Conservation (phyloP, 2,329 filamentous ascomycete genomes). For the Harringtonia lauricola region DNA sequence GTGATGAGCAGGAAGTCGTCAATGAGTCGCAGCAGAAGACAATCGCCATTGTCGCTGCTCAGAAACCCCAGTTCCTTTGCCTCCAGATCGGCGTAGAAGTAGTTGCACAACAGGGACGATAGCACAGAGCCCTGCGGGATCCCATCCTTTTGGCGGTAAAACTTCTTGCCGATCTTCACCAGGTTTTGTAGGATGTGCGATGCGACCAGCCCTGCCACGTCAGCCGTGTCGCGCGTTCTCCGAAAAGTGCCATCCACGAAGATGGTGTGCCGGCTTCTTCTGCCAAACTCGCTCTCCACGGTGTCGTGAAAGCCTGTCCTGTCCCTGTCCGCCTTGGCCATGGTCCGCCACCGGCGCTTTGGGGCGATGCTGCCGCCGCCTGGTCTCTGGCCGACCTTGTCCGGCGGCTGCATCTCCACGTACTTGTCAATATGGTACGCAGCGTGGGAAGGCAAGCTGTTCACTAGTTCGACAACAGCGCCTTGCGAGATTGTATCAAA, state of each 20-base stretch:
- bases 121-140: constrained; percentile 91
- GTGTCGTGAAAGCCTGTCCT: constrained; percentile 31
- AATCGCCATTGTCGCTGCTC: constrained; percentile 23
- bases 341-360: constrained; percentile 35
- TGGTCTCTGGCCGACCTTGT: too few species aligned
- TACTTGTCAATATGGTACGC: constrained; percentile 66
- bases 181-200: constrained; percentile 80
- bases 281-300: constrained; percentile 28
- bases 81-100: constrained; percentile 90
- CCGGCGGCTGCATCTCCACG: constrained; percentile 43
- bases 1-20: constrained; percentile 93
- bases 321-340: constrained; percentile 33
- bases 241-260: constrained; percentile 62
- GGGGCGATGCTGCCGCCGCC: constrained; percentile 23
- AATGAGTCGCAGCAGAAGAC: constrained; percentile 68
- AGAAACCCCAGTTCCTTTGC: constrained; percentile 57
- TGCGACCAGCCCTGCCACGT: constrained; percentile 57
- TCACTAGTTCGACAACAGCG: constrained; percentile 57
- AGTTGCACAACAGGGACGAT: constrained; percentile 81
- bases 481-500: constrained; percentile 92
- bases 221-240: constrained; percentile 41
- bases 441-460: constrained; percentile 40
- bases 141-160: constrained; percentile 75
- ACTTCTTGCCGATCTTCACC: constrained; percentile 79
- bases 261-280: constrained; percentile 59